Conservation (phyloP, 2,329 filamentous ascomycete species). For the Endocalyx cinctus region DNA sequence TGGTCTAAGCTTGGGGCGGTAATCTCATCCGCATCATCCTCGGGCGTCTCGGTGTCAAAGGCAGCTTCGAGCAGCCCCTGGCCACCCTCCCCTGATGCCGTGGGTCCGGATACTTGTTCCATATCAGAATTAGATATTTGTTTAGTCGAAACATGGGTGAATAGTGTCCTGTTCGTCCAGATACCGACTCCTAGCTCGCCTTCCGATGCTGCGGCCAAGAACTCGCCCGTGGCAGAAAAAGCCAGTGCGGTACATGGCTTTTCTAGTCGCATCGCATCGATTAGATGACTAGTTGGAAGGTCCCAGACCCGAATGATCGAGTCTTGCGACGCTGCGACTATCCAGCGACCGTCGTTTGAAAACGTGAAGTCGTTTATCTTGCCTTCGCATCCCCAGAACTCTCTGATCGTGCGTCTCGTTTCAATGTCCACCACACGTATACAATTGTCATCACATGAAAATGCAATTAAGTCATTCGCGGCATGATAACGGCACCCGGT, state of each 20-base stretch:
- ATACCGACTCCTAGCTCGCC: conserved; percentile 84
- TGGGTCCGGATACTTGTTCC: conserved; percentile 60
- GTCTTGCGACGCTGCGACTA: conserved; percentile 81
- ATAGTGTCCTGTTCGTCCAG: conserved; percentile 92
- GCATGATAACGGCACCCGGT: conserved; percentile 76
- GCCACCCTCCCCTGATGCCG: conserved; percentile 77
- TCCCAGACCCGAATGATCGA: conserved; percentile 86
- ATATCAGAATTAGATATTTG: conserved; percentile 79
- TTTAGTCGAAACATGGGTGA: conserved; percentile 80
- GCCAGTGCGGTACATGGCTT: conserved; percentile 77
- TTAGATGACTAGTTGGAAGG: conserved; percentile 88
- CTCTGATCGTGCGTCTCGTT: conserved; percentile 85
- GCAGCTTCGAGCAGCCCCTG: conserved; percentile 72
- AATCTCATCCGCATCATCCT: conserved; percentile 50
- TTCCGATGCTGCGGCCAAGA: conserved; percentile 82
- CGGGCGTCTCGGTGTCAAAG: conserved; percentile 51
- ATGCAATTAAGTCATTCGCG: conserved; percentile 77
- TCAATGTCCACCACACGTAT: conserved; percentile 87
- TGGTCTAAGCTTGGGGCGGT: conserved; percentile 64
- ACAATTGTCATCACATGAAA: conserved; percentile 83
- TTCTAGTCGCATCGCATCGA: conserved; percentile 81
- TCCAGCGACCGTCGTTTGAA: conserved; percentile 89
- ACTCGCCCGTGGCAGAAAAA: conserved; percentile 88
- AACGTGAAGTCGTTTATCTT: conserved; percentile 80
- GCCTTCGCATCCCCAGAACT: conserved; percentile 78